Evolutionary conservation across 805 yeast species (phyloP), one percentile per base, ranked within the genome.

Genomic region (Nakazawaea molendinolei): DNA sequence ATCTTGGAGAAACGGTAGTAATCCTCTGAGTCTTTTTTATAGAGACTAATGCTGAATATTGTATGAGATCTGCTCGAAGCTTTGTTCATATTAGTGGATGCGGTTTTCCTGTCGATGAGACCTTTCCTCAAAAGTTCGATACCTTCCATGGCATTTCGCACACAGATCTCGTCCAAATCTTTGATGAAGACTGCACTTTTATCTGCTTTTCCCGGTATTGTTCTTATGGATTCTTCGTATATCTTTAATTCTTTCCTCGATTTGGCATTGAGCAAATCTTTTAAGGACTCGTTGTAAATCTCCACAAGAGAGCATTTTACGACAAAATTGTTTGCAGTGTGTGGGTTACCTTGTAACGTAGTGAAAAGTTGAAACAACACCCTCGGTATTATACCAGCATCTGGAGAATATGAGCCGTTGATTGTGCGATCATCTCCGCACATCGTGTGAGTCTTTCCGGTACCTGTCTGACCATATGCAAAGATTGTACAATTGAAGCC

Each of bases 61-160:
- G 90, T 77, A 52, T 83, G 94, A 0, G 89, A 80, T 51, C 94
- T 65, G 43, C 86, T 77, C 6, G 87, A 80, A 13, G 66, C 63
- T 47, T 77, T 86, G 47, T 83, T 83, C 68, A 83, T 69, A 48
- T 78, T 79, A 0, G 94, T 83, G 3, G 80, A 65, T 1, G 86
- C 85, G 1, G 83, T 79, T 49, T 74, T 78, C 35, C 87, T 64
- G 38, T 65, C 66, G 28, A 62, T 63, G 26, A 79, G 56, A 1
- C 94, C 89, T 34, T 65, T 64, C 39, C 67, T 69, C 16, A 83
- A 52, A 5, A 76, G 53, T 28, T 57, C 51, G 38, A 82, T 60
- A 0, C 86, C 90, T 40, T 75, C 76, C 7, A 61, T 53, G 6
- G 78, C 74, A 47, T 62, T 64, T 27, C 63, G 64, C 4, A 82